Conservation (phyloP, 1,139 yeast genomes). For the Yamadazyma sp. region DNA sequence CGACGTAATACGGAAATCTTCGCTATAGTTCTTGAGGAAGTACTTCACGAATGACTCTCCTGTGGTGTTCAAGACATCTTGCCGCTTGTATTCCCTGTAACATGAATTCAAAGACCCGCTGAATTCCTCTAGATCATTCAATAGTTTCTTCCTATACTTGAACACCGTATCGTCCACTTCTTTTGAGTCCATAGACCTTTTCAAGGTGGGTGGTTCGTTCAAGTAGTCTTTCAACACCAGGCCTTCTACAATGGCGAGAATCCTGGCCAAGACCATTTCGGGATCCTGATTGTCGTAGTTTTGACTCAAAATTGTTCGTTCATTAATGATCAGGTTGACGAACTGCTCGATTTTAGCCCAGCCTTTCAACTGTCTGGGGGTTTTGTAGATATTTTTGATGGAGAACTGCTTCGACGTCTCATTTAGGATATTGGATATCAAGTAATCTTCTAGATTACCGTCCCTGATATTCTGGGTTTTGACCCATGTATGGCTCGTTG, state of each 20-base stretch:
- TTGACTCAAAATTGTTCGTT: slow-evolving; percentile 13
- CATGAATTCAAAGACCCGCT: slow-evolving; percentile 25
- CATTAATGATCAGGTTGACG: slow-evolving; percentile 14
- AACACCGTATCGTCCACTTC: slow-evolving; percentile 6
- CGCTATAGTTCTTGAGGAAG: slow-evolving; percentile 49
- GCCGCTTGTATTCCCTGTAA: slow-evolving; percentile 18
- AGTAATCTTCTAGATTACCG: slow-evolving; percentile 18
- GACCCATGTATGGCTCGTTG: slow-evolving; percentile 16
- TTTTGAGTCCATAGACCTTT: slow-evolving; percentile 1
- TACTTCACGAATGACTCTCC: slow-evolving; percentile 28
- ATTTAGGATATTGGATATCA: slow-evolving; percentile 7
- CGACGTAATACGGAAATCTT: slow-evolving; percentile 33
- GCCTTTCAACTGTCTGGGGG: slow-evolving; percentile 3
- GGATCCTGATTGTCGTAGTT: slow-evolving; percentile 17
- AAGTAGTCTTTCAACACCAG: slow-evolving; percentile 26
- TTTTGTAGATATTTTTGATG: slow-evolving; percentile 9
- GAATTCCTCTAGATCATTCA: slow-evolving; percentile 25
- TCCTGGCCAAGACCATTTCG: slow-evolving; percentile 17
- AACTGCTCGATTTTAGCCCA: slow-evolving; percentile 11
- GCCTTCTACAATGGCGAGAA: slow-evolving; percentile 19
- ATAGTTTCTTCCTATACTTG: slow-evolving; percentile 16
- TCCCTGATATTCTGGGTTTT: slow-evolving; percentile 6
- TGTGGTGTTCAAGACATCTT: slow-evolving; percentile 8
- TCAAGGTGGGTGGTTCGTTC: slow-evolving; percentile 16
- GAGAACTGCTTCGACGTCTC: slow-evolving; percentile 4